Evolutionary conservation across 495 filamentous ascomycete genomes (phyloP).

Genomic region (Penicillium ochrochloron): DNA sequence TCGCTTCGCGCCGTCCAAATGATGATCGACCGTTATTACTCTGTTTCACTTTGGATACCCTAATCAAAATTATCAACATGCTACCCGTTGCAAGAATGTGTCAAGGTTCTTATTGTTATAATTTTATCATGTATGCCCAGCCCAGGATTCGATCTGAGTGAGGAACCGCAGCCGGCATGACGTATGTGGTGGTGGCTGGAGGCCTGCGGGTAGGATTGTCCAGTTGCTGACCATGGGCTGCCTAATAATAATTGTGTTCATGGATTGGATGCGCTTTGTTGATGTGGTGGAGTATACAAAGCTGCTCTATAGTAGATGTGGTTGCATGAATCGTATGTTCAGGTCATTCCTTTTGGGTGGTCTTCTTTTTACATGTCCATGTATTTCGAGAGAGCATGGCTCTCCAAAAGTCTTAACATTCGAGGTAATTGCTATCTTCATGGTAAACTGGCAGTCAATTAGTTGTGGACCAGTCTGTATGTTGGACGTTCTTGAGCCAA

Average conservation of each 20-base stretch:
- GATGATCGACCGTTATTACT: slow-evolving; percentile 17
- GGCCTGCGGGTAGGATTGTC: not conserved
- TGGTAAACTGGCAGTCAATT: no score
- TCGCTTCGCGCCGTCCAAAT: slow-evolving; percentile 22
- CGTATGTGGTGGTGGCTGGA: slow-evolving; percentile 2
- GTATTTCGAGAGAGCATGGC: not conserved
- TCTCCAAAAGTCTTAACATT: not conserved
- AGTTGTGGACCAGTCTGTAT: no score
- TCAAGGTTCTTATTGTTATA: not conserved
- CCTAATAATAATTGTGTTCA: not conserved
- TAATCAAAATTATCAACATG: not conserved
- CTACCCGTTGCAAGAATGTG: not conserved
- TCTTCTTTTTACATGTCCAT: not conserved
- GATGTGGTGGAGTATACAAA: not conserved
- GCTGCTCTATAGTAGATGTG: not conserved
- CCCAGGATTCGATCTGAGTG: no score
- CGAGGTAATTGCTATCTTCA: no score
- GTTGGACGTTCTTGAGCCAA: no score
- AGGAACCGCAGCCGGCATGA: not conserved
- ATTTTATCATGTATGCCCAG: not conserved
- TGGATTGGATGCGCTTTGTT: not conserved
- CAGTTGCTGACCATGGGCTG: not conserved
- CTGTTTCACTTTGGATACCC: slow-evolving; percentile 9
- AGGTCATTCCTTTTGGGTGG: not conserved
- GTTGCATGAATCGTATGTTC: not conserved